phyloP scores from a whole-genome alignment of 768 basidiomycete species.

The Suillus tomentosus region DNA sequence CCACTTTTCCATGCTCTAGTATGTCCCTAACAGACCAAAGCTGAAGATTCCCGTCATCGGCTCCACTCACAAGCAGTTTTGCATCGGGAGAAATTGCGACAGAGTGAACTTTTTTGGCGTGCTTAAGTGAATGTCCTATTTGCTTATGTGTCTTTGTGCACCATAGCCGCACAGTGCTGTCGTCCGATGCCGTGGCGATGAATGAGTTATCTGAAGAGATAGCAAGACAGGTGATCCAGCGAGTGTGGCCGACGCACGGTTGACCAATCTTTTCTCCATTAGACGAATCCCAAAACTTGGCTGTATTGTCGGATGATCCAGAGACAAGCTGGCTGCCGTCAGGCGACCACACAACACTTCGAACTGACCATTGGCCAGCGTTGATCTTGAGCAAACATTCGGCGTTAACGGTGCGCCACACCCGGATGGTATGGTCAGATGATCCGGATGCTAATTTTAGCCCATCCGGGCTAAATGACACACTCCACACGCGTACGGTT shows the following conservation, averaged over 20 bases:
- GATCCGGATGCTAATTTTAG: slow-evolving; percentile 6
- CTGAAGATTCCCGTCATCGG: not conserved
- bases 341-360: slow-evolving; percentile 11
- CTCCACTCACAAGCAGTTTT: not conserved
- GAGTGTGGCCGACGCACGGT: slow-evolving; percentile 2
- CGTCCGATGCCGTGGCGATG: slow-evolving; percentile 1
- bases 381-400: slow-evolving; percentile 4
- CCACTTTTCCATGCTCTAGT: not conserved
- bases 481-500: not conserved
- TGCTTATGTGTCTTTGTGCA: slow-evolving; percentile 2
- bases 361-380: not conserved
- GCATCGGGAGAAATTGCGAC: slow-evolving; percentile 6
- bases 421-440: not conserved
- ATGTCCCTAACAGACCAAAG: not conserved
- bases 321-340: slow-evolving; percentile 6
- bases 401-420: slow-evolving; percentile 5
- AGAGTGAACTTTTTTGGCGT: not conserved
- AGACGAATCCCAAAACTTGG: slow-evolving; percentile 7
- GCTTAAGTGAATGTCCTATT: not conserved
- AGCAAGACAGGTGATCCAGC: not conserved
- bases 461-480: not conserved
- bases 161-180: slow-evolving; percentile 1
- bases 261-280: not conserved
- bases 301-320: slow-evolving; percentile 2
- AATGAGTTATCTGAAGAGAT: slow-evolving; percentile 2